A percentile compares a stretch with the other conserved stretches of the same genome.
Conservation (phyloP, 495 filamentous ascomycete species). For the Hypoxylon fuscum region DNA sequence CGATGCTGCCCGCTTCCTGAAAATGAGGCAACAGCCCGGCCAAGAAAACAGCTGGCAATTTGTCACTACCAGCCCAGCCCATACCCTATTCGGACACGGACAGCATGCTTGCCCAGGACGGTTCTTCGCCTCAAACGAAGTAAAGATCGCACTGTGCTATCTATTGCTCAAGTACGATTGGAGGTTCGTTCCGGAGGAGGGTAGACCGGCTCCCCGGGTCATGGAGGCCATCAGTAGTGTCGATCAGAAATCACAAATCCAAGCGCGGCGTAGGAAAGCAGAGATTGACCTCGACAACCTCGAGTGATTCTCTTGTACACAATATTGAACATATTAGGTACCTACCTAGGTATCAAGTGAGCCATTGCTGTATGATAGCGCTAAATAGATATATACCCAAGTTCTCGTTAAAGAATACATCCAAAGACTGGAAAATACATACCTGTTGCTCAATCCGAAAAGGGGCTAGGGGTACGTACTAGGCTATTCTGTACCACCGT, state of each 20-base stretch:
- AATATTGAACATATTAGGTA: too few species aligned
- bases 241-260: constrained; percentile 35
- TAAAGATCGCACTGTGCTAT: constrained; percentile 57
- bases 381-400: too few species aligned
- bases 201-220: constrained; percentile 36
- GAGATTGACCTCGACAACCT: constrained; percentile 41
- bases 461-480: too few species aligned
- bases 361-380: not conserved
- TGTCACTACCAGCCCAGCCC: constrained; percentile 55
- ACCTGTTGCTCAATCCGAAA: too few species aligned
- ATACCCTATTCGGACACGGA: constrained; percentile 61
- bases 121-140: constrained; percentile 59
- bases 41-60: constrained; percentile 57
- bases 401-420: not conserved
- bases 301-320: not conserved
- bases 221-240: constrained; percentile 35
- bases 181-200: constrained; percentile 45
- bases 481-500: too few species aligned
- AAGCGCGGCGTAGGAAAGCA: constrained; percentile 40
- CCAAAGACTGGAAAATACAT: too few species aligned
- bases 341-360: too few species aligned
- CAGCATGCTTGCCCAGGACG: constrained; percentile 61
- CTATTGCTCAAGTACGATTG: constrained; percentile 60
- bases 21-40: constrained; percentile 53
- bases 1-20: constrained; percentile 58